phyloP scores from a whole-genome alignment of 1,139 yeast genomes.

The Hemisphaericaspora subhashii region DNA sequence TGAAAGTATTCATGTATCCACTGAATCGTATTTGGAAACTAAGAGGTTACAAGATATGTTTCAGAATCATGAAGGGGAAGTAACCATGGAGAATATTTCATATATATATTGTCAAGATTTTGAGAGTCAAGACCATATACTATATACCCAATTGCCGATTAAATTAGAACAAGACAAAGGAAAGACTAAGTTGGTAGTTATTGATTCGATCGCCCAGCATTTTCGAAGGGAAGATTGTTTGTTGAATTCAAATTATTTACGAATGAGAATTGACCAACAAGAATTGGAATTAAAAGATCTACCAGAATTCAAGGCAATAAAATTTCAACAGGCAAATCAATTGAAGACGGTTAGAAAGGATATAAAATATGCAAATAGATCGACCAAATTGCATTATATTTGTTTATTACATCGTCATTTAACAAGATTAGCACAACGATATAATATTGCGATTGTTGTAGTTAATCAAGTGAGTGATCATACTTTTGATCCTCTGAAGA shows the following conservation, averaged over 20 bases:
- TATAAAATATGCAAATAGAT: conserved; percentile 27
- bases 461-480: conserved; percentile 82
- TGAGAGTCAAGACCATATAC: conserved; percentile 72
- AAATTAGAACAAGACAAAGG: conserved; percentile 40
- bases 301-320: conserved; percentile 20
- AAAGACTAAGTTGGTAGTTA: conserved; percentile 53
- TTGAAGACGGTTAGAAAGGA: conserved; percentile 29
- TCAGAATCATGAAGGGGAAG: conserved; percentile 28
- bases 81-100: conserved; percentile 46
- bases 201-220: conserved; percentile 90
- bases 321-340: conserved; percentile 28
- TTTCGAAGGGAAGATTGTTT: conserved; percentile 62
- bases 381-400: conserved; percentile 43
- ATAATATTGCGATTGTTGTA: conserved; percentile 62
- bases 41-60: conserved; percentile 46
- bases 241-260: conserved; percentile 28
- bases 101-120: conserved; percentile 68
- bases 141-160: conserved; percentile 69
- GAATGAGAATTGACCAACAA: conserved; percentile 23
- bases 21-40: conserved; percentile 75
- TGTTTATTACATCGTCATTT: conserved; percentile 49
- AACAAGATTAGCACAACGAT: conserved; percentile 46
- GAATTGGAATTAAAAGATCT: conserved; percentile 19
- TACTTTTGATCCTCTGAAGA: conserved; percentile 6
- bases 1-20: conserved; percentile 58